Evolutionary conservation across 495 filamentous ascomycete genomes (phyloP).

Genomic region (Penicillium odoratum): DNA sequence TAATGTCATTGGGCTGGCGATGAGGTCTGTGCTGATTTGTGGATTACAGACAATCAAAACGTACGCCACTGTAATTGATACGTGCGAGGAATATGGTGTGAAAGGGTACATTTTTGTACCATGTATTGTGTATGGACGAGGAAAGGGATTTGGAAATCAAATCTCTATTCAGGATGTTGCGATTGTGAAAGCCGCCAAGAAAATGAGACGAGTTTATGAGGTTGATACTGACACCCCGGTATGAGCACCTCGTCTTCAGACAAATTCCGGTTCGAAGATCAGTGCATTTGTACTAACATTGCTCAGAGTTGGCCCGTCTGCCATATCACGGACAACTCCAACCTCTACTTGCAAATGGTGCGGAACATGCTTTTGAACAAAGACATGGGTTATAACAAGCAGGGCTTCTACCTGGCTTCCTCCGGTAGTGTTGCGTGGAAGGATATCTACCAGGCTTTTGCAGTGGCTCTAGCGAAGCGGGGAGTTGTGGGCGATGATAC

Average conservation of each 20-base stretch:
- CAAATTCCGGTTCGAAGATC: too few relatives aligned
- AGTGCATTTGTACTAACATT: neutral
- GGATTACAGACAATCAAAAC: slow-evolving; percentile 16
- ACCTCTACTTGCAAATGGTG: slow-evolving; percentile 44
- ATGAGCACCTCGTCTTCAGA: slow-evolving; percentile 5
- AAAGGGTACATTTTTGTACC: slow-evolving; percentile 48
- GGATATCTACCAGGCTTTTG: slow-evolving; percentile 46
- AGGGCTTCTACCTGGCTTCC: slow-evolving; percentile 52
- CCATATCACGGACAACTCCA: slow-evolving; percentile 45
- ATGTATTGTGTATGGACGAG: slow-evolving; percentile 48
- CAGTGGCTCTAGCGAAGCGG: slow-evolving; percentile 36
- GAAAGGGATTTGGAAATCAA: slow-evolving; percentile 48
- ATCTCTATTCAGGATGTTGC: slow-evolving; percentile 51
- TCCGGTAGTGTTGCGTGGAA: slow-evolving; percentile 48
- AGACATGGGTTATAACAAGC: slow-evolving; percentile 38
- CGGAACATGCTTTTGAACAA: slow-evolving; percentile 39
- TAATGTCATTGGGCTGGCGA: too few relatives aligned
- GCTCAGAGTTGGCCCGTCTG: slow-evolving; percentile 50
- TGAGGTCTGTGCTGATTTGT: neutral
- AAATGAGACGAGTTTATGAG: slow-evolving; percentile 34
- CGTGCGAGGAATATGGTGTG: slow-evolving; percentile 40
- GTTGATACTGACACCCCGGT: slow-evolving; percentile 37
- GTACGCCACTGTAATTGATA: slow-evolving; percentile 41
- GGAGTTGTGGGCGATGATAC: slow-evolving; percentile 32
- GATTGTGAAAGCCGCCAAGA: slow-evolving; percentile 45